Percentiles rank a stretch among this genome's conserved stretches.
phyloP scores from a whole-genome alignment of 257 asterid genomes.

The Capsicum chinense region DNA sequence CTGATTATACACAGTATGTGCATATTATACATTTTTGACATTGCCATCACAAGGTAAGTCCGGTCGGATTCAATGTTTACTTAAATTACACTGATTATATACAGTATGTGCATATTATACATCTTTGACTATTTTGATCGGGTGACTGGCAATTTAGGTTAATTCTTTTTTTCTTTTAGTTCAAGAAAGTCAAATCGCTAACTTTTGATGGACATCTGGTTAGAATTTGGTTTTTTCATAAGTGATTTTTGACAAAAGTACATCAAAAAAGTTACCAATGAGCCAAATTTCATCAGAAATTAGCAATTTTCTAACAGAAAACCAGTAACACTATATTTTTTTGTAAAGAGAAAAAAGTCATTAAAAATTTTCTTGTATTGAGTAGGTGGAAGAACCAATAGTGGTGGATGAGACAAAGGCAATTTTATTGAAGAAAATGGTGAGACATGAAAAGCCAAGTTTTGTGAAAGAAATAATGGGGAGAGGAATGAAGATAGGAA shows the following conservation, averaged over 20 bases:
- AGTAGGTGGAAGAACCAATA: constrained; percentile 47
- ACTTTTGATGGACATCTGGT: not conserved
- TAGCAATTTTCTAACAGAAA: not conserved
- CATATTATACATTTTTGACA: not conserved
- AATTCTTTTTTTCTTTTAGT: not conserved
- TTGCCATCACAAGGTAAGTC: constrained; percentile 82
- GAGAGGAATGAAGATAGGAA: constrained; percentile 61
- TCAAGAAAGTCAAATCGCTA: not conserved
- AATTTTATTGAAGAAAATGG: constrained; percentile 33
- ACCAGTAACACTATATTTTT: not conserved
- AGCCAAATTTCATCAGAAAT: not conserved
- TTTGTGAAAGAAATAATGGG: constrained; percentile 58
- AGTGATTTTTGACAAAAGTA: not conserved
- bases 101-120: too few relatives aligned
- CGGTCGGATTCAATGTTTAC: not conserved
- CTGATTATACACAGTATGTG: too few relatives aligned
- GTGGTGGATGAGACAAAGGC: constrained; percentile 34
- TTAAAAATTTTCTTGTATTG: not conserved
- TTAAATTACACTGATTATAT: not conserved
- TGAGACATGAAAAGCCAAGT: constrained; percentile 65
- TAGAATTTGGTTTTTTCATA: not conserved
- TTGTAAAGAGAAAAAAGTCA: not conserved
- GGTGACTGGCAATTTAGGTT: not conserved
- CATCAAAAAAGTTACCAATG: too few relatives aligned
- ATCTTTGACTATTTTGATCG: not conserved